phyloP scores from a whole-genome alignment of 73 alveolate genomes.

The Paramecium biaurelia region DNA sequence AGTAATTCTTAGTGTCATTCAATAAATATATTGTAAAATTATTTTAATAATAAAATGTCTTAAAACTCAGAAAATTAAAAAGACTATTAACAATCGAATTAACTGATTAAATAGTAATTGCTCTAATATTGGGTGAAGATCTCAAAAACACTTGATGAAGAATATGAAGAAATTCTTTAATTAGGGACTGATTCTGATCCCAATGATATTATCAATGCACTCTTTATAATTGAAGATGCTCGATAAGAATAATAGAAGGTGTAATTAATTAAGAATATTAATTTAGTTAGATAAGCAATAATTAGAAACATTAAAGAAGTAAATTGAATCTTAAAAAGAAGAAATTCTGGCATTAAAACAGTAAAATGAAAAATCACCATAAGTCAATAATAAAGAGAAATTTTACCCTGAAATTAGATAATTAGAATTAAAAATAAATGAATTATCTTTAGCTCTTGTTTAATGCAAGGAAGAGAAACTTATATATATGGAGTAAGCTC shows the following conservation, averaged over 20 bases:
- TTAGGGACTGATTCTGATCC: slow-evolving; percentile 4
- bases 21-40: neutral
- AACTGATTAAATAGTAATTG: neutral
- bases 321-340: neutral
- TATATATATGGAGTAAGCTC: neutral
- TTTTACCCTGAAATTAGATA: neutral
- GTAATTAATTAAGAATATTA: neutral
- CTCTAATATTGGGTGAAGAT: slow-evolving; percentile 9
- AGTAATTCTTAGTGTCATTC: neutral
- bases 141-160: slow-evolving; percentile 17
- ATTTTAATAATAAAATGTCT: neutral
- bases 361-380: neutral
- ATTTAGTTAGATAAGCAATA: neutral
- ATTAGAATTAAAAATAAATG: neutral
- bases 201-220: neutral
- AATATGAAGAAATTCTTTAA: slow-evolving; percentile 15
- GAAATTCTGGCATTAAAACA: neutral
- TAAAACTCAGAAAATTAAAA: neutral
- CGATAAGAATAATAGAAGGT: slow-evolving; percentile 10
- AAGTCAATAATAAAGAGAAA: neutral
- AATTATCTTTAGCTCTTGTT: neutral
- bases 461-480: slow-evolving; percentile 22
- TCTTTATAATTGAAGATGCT: slow-evolving; percentile 31
- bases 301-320: neutral
- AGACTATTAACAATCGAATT: neutral